Evolutionary conservation across 495 filamentous ascomycete species (phyloP).

Genomic region (Haplographium delicatum): DNA sequence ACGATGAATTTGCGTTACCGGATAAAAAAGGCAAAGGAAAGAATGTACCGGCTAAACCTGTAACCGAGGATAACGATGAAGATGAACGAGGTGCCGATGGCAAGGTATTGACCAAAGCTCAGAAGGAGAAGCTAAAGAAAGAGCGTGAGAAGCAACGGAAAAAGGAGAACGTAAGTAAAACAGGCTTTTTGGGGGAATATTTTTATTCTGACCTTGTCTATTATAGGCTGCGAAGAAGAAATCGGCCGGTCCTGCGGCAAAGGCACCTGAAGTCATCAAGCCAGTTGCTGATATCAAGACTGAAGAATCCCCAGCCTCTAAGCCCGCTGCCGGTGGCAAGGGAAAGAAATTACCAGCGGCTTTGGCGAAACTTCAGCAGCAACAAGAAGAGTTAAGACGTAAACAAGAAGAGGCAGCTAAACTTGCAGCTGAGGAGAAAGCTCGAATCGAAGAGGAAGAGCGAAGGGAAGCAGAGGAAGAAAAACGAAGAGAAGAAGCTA

Average conservation of each 20-base stretch:
- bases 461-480: slow-evolving; percentile 66
- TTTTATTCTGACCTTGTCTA: slow-evolving; percentile 12
- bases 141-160: slow-evolving; percentile 93
- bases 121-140: slow-evolving; percentile 94
- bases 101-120: slow-evolving; percentile 81
- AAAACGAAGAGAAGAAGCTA: slow-evolving; percentile 66
- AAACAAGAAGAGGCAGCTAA: slow-evolving; percentile 73
- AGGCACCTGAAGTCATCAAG: slow-evolving; percentile 44
- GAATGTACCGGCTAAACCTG: slow-evolving; percentile 49
- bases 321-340: slow-evolving; percentile 56
- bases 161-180: slow-evolving; percentile 69
- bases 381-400: slow-evolving; percentile 76
- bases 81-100: slow-evolving; percentile 54
- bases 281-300: slow-evolving; percentile 33
- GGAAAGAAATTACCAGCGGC: slow-evolving; percentile 88
- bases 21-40: slow-evolving; percentile 90
- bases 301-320: slow-evolving; percentile 25
- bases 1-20: slow-evolving; percentile 80
- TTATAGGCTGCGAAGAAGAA: slow-evolving; percentile 70
- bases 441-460: slow-evolving; percentile 64
- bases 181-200: slow-evolving; percentile 7
- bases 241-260: slow-evolving; percentile 43
- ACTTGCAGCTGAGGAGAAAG: slow-evolving; percentile 65
- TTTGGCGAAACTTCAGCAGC: slow-evolving; percentile 77
- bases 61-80: slow-evolving; percentile 43